Evolutionary conservation across 306 rosid genomes (phyloP).

Genomic region (Trifolium subterraneum): DNA sequence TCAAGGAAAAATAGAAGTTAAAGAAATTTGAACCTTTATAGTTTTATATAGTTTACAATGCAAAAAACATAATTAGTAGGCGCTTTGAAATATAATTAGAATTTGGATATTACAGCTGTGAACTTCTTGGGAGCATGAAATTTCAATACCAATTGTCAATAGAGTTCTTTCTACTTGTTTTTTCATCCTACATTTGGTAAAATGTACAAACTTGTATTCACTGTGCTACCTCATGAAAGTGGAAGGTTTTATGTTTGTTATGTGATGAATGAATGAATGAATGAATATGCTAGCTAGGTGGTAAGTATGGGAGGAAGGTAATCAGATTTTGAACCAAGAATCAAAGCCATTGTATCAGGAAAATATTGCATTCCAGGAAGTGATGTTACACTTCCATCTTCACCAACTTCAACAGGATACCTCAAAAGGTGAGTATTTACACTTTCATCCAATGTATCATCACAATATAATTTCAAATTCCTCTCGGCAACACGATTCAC

Average conservation of each 20-base stretch:
- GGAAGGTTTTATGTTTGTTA: neutral
- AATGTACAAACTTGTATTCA: too few relatives aligned
- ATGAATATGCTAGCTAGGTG: constrained; percentile 42
- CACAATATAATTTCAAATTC: constrained; percentile 39
- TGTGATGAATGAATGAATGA: neutral
- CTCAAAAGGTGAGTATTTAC: constrained; percentile 25
- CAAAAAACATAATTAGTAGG: too few relatives aligned
- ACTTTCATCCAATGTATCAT: constrained; percentile 23
- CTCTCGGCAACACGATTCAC: constrained; percentile 30
- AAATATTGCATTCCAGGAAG: constrained; percentile 32
- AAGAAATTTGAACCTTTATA: too few relatives aligned
- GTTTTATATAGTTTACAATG: too few relatives aligned
- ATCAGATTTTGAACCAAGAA: constrained; percentile 44
- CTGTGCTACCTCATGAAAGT: neutral
- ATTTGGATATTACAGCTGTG: too few relatives aligned
- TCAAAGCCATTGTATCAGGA: constrained; percentile 52
- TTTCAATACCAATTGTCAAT: too few relatives aligned
- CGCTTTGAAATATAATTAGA: too few relatives aligned
- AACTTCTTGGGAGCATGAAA: too few relatives aligned
- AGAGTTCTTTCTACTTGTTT: too few relatives aligned
- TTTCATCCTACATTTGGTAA: too few relatives aligned
- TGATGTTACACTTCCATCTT: constrained; percentile 32
- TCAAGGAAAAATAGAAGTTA: too few relatives aligned
- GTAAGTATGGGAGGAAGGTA: constrained; percentile 51
- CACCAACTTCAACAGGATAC: constrained; percentile 42